These are phyloP conservation scores for Macrocybe gigantea DNA, from an alignment of 768 basidiomycete genomes.

Conservation along the genomic window DNA sequence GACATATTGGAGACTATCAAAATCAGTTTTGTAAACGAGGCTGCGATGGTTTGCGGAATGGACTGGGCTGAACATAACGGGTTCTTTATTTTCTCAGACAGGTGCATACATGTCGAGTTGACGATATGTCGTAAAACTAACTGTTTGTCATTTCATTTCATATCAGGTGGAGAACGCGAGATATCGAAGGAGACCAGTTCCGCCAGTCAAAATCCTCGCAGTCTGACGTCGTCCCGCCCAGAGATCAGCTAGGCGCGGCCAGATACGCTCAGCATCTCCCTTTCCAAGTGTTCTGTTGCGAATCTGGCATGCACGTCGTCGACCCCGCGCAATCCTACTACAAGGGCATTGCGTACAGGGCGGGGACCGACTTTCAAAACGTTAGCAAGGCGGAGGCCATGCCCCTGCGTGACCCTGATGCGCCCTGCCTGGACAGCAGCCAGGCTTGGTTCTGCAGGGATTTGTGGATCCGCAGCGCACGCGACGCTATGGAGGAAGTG, in stretches of 20 bases:
- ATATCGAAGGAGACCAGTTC: constrained; percentile 98
- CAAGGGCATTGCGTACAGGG: constrained; percentile 78
- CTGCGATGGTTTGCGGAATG: constrained; percentile 99
- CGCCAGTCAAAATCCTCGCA: constrained; percentile 93
- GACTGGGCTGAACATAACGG: constrained; percentile 99
- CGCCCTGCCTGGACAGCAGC: constrained; percentile 88
- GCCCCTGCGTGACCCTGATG: constrained; percentile 63
- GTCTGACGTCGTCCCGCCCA: constrained; percentile 86
- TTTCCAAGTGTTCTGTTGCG: constrained; percentile 99
- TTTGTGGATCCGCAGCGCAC: constrained; percentile 88
- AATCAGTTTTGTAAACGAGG: constrained; percentile 84
- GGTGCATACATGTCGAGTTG: constrained; percentile 41
- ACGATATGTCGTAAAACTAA: constrained; percentile 2
- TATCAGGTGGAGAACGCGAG: constrained; percentile 89
- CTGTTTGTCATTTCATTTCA: background rate
- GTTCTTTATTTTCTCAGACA: constrained; percentile 96
- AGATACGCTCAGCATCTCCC: constrained; percentile 91
- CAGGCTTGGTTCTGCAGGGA: constrained; percentile 99
- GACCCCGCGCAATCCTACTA: constrained; percentile 97
- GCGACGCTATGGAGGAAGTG: constrained; percentile 62
- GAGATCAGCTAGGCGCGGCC: constrained; percentile 73
- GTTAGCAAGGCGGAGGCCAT: constrained; percentile 54
- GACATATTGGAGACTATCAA: constrained; percentile 96
- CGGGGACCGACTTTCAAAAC: constrained; percentile 80
- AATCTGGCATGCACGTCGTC: constrained; percentile 94